Evolutionary conservation across 1,284 basidiomycete species (phyloP), one percentile per base, ranked within the genome.

Genomic region (Ganoderma lucidum): DNA sequence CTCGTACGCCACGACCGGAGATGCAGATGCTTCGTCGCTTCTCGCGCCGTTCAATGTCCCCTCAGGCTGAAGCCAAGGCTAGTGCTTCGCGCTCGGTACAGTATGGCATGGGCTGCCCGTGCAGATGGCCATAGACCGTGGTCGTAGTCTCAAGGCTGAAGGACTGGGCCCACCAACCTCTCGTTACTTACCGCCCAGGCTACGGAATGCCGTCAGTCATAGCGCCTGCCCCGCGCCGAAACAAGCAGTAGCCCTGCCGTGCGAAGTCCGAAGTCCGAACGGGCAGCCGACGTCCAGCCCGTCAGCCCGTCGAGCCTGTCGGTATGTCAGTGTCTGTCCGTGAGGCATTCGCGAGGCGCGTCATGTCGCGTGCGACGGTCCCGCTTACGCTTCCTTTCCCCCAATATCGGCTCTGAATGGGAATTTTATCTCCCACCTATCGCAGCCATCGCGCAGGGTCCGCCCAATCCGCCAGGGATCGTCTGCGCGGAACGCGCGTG

Each of bases 361-460:
- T 15, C 32, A 19, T 67, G 66, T 42, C 66, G 60, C 58, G 62
- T 51, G 48, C 48, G 23, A 51, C 48, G 48, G 48, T 51, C 48
- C 48, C 66, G 59, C 32, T 42, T 14, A 9, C 39, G 6, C 39
- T 9, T 9, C 39, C 61, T 63, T 5, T 51, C 45, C 67, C 69
- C 51, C 12, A 41, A 61, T 66, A 66, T 35, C 37, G 37, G 37
- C 32, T 70, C 68, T 30, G 62, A 62, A 35, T 37, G 63, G 69
- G n/a, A 39, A 63, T 63, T 44, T 45, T 45, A 70, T 70, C 69
- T 68, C 71, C 71, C 71, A 66, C 68, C 62, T 70, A 68, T 72
- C 71, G 64, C 62, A 66, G 64, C 66, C 56, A 61, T 62, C 60
- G 62, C 66, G 63, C 62, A 39, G 55, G 55, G 55, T 58, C 55